phyloP scores from a whole-genome alignment of 345 rosid genomes.

The Xanthoceras sorbifolium region DNA sequence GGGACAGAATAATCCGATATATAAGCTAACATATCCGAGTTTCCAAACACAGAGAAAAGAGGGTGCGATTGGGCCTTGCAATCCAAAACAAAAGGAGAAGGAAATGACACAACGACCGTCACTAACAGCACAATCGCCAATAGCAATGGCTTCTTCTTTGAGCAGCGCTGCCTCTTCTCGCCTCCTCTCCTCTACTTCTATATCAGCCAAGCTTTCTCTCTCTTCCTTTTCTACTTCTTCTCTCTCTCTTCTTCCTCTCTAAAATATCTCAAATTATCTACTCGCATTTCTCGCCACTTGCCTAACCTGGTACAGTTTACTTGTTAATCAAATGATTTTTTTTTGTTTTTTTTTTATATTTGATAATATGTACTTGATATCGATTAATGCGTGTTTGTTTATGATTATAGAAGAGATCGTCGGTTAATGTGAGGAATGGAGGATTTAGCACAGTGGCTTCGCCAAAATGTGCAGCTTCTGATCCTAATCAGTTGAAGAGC shows the following conservation, averaged over 20 bases:
- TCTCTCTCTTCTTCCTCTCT: slow-evolving; percentile 40
- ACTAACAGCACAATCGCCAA: slow-evolving; percentile 14
- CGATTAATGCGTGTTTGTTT: not conserved
- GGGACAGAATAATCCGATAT: not conserved
- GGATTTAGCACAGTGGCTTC: slow-evolving; percentile 46
- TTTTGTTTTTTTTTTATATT: too few species aligned
- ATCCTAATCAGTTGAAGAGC: slow-evolving; percentile 76
- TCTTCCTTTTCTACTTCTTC: slow-evolving; percentile 25
- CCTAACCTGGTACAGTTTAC: slow-evolving; percentile 44
- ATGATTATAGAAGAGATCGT: slow-evolving; percentile 40
- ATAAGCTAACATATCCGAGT: not conserved
- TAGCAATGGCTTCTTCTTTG: slow-evolving; percentile 58
- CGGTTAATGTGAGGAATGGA: slow-evolving; percentile 30
- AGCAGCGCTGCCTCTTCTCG: slow-evolving; percentile 53
- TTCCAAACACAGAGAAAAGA: not conserved
- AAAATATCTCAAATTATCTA: slow-evolving; percentile 52
- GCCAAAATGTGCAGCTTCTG: slow-evolving; percentile 65
- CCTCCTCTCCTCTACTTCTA: slow-evolving; percentile 52
- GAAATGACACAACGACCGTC: slow-evolving; percentile 15
- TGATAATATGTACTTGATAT: too few species aligned
- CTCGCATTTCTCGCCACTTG: slow-evolving; percentile 46
- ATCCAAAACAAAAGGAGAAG: slow-evolving; percentile 15
- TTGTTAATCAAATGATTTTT: not conserved
- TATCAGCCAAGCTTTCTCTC: slow-evolving; percentile 36
- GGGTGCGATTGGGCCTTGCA: slow-evolving; percentile 7